Percentiles rank a stretch among this genome's conserved stretches.
Conservation (phyloP, 2,329 filamentous ascomycete species). For the Alternaria triticina region DNA sequence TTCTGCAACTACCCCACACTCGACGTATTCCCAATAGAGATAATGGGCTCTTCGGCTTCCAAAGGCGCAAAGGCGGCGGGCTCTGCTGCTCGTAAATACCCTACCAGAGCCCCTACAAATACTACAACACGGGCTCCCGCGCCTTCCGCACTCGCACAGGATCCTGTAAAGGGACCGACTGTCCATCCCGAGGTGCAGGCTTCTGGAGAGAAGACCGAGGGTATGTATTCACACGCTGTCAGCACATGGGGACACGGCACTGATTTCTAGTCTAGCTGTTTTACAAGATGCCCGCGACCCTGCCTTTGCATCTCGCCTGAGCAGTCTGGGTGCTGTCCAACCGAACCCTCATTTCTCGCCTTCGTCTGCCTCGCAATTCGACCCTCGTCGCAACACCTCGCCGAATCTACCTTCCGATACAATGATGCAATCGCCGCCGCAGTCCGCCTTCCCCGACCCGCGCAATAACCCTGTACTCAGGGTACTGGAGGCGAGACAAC, state of each 20-base stretch:
- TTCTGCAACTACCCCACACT: constrained; percentile 14
- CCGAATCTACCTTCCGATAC: constrained; percentile 31
- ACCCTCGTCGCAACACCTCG: constrained; percentile 38
- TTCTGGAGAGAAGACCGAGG: constrained; percentile 47
- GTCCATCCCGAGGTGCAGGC: constrained; percentile 51
- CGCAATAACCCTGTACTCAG: constrained; percentile 61
- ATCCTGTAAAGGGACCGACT: constrained; percentile 46
- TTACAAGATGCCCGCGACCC: constrained; percentile 68
- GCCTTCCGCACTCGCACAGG: constrained; percentile 37
- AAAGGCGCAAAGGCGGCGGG: constrained; percentile 61
- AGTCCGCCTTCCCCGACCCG: constrained; percentile 41
- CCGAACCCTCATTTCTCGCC: constrained; percentile 63
- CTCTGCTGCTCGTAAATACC: constrained; percentile 62
- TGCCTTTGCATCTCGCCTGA: constrained; percentile 80
- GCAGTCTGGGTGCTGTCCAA: constrained; percentile 64
- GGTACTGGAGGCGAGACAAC: constrained; percentile 59
- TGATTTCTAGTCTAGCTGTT: constrained; percentile 52
- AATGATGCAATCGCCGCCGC: constrained; percentile 41
- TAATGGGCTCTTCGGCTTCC: constrained; percentile 66
- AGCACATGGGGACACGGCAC: background rate
- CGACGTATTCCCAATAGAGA: constrained; percentile 7
- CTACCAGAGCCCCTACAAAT: constrained; percentile 54
- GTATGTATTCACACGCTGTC: constrained; percentile 27
- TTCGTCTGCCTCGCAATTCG: constrained; percentile 58
- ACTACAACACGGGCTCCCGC: constrained; percentile 40